Percentiles rank a stretch among this genome's conserved stretches.
Evolutionary conservation across 2,329 filamentous ascomycete species (phyloP).

Genomic region (Neonectria ditissima): DNA sequence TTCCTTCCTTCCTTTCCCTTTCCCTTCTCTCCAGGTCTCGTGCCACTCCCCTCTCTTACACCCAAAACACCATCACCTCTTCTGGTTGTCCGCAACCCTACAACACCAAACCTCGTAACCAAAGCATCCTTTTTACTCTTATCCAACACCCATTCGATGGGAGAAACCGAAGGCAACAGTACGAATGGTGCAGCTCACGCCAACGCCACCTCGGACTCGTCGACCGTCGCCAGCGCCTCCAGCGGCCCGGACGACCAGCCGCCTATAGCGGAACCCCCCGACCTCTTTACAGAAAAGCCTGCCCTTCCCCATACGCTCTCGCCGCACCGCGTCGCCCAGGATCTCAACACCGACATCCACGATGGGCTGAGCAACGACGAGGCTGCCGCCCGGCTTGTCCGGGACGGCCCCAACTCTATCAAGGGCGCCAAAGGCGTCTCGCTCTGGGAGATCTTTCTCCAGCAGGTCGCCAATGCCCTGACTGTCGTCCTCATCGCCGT

Average conservation of each 20-base stretch:
- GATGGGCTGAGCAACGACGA: constrained; percentile 74
- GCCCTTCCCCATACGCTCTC: constrained; percentile 52
- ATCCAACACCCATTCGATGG: constrained; percentile 55
- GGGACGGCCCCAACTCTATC: constrained; percentile 78
- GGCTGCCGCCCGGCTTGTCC: constrained; percentile 72
- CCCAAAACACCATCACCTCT: constrained; percentile 17
- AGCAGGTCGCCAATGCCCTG: constrained; percentile 81
- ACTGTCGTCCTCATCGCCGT: constrained; percentile 81
- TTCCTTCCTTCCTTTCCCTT: constrained; percentile 22
- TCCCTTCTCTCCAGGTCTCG: constrained; percentile 35
- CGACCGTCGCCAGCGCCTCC: constrained; percentile 46
- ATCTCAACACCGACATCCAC: constrained; percentile 57
- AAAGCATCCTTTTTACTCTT: constrained; percentile 34
- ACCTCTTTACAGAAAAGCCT: constrained; percentile 53
- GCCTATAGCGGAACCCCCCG: constrained; percentile 54
- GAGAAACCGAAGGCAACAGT: constrained; percentile 53
- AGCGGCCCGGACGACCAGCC: constrained; percentile 53
- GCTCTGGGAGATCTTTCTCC: constrained; percentile 80
- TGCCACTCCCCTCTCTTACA: constrained; percentile 37
- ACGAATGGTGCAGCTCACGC: constrained; percentile 57
- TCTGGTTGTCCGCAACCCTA: constrained; percentile 31
- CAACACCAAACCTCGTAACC: constrained; percentile 8
- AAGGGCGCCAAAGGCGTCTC: constrained; percentile 78
- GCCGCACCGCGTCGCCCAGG: constrained; percentile 49
- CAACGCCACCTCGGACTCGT: constrained; percentile 54